Percentiles rank a stretch among this genome's conserved stretches.
Conservation (phyloP, 768 basidiomycete genomes). For the Naematelia encephala region DNA sequence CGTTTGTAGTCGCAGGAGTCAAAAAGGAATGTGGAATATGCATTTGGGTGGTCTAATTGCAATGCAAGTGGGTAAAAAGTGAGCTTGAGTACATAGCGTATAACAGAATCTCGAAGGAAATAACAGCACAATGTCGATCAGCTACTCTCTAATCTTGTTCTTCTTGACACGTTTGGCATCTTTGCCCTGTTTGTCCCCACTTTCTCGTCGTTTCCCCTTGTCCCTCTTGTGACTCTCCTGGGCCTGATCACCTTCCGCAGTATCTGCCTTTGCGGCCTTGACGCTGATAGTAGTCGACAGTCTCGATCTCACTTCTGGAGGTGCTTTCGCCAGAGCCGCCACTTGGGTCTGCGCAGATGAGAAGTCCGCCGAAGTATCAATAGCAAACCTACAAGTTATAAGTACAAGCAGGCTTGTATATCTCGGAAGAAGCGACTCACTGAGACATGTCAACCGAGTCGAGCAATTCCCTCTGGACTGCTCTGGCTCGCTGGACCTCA, state of each 20-base stretch:
- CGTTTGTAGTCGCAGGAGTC: not conserved
- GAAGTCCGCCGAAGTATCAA: conserved; percentile 75
- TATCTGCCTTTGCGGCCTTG: conserved; percentile 51
- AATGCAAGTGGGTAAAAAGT: not conserved
- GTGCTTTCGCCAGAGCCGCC: conserved; percentile 52
- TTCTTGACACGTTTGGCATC: not conserved
- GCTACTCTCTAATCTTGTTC: not conserved
- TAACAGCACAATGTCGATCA: not conserved
- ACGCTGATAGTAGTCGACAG: conserved; percentile 72
- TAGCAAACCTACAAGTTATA: conserved; percentile 53
- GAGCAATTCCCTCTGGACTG: conserved; percentile 77
- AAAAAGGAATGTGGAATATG: not conserved
- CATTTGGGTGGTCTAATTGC: not conserved
- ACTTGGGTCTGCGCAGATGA: conserved; percentile 70
- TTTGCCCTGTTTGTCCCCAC: not conserved
- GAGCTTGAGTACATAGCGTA: not conserved
- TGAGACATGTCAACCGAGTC: conserved; percentile 80
- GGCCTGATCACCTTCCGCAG: not conserved
- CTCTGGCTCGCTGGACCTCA: conserved; percentile 55
- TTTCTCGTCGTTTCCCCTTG: not conserved
- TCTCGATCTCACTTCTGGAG: conserved; percentile 53
- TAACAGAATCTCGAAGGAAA: not conserved
- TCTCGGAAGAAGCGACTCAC: conserved; percentile 57
- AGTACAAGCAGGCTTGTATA: not conserved
- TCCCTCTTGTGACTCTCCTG: not conserved